Base-by-base conservation (phyloP, 495 filamentous ascomycete genomes). In the Neurospora cerealis region DNA sequence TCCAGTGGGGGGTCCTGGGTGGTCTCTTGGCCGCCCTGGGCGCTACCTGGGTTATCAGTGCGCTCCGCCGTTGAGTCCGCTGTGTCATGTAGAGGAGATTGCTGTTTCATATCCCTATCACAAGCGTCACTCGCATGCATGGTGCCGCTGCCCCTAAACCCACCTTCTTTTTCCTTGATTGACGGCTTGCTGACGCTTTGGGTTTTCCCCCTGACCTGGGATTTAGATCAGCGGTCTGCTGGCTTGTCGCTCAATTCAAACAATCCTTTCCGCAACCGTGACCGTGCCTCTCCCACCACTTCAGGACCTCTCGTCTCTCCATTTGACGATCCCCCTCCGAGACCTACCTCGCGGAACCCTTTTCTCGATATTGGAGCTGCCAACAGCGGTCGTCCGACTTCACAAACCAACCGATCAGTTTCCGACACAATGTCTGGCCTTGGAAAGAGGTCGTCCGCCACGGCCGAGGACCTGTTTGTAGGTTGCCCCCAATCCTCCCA, bases 211-310 rank as follows among this genome's bases (percentile, higher is more conserved):
- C 70, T 41, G 34, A 76, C 41, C 74, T 79, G 78, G 76, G 77
- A 77, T 79, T 79, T 81, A 83, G 82, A 82, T 77, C 81, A 77
- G 74, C 81, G 77, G 76, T 85, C 88, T 70, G 81, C 88, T 42
- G 86, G 85, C 69, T 81, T 87, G 78, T 79, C 86, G 17, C 83
- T 90, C 80, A 91, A 90, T 79, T 98, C 96, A 75, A 98, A 98
- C 87, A 99, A 99, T 79, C 96, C 96, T n/a, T 99, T 99, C 81
- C 91, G 96, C 85, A 97, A 97, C 82, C 92, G 92, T 76, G 91
- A 93, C 66, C 48, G 48, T 28, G 84, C 88, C 9, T 96, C 95
- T 73, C 94, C 93, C 70, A 77, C 81, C 73, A 81, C 78, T 70
- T 81, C 73, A 69, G 79, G 80, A 75, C 87, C 80, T 66, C 13